Percentiles rank a stretch among this genome's conserved stretches.
These are phyloP conservation scores for Nemania sp. DNA, from an alignment of 2,329 filamentous ascomycete species.

Conservation along the genomic window DNA sequence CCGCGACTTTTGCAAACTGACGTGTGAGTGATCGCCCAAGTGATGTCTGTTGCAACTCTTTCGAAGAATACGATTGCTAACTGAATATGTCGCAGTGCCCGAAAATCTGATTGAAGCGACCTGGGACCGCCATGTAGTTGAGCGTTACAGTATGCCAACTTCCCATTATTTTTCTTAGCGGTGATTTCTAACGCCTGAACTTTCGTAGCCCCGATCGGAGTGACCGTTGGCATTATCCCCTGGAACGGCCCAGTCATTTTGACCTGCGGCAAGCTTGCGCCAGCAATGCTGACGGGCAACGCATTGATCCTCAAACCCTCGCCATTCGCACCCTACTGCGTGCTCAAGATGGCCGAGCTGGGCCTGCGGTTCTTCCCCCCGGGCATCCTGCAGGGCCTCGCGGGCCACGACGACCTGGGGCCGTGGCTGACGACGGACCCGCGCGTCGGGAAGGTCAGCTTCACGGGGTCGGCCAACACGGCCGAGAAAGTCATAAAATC, in stretches of 20 bases:
- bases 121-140: constrained; percentile 40
- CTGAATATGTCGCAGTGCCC: not conserved
- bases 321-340: constrained; percentile 50
- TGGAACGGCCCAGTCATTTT: constrained; percentile 63
- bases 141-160: too few relatives aligned
- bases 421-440: constrained; percentile 62
- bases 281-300: constrained; percentile 60
- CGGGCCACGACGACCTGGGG: constrained; percentile 63
- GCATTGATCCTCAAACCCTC: constrained; percentile 60
- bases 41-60: not conserved
- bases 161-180: too few relatives aligned
- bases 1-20: constrained; percentile 31
- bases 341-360: constrained; percentile 63
- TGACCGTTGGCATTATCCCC: constrained; percentile 53
- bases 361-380: constrained; percentile 61
- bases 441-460: constrained; percentile 63
- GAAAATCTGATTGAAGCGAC: constrained; percentile 31
- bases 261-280: constrained; percentile 56
- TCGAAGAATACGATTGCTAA: not conserved
- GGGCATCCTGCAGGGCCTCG: constrained; percentile 64
- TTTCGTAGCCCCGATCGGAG: too few relatives aligned
- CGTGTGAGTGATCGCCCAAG: not conserved
- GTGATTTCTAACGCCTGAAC: too few relatives aligned
- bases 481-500: constrained; percentile 64
- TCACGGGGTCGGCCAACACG: constrained; percentile 61